Base-by-base conservation (phyloP, 495 filamentous ascomycete species). In the Penicillium angulare region DNA sequence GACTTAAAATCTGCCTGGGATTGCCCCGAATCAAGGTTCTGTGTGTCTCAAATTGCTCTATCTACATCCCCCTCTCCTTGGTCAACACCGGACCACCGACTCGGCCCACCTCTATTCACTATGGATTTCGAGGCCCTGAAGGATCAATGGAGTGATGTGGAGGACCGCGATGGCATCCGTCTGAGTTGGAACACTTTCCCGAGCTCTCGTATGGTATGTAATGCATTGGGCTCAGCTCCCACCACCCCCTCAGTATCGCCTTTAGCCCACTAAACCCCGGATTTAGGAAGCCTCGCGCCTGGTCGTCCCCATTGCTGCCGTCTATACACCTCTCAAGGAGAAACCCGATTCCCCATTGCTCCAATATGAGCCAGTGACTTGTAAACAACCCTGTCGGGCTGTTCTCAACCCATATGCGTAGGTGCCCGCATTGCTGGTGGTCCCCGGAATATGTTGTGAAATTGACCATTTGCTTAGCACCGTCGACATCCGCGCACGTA, bases 171-270 rank as follows among this genome's bases (percentile, higher is more conserved):
- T 86, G 95, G 95, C 47, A 81, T 97, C 64, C 84, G 95, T 61
- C 82, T 99, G 48, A 97, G 93, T 72, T 99, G 95, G 95, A 99
- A 99, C 67, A 95, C 95, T 31, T 97, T 99, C 71, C 95, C 95
- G 49, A 96, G 92, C 78, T 89, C 92, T 67, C 92, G 95, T 65
- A 96, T 99, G 87, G 90, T 93, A 60, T 54, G 80, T 76, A 33
- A 26, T 42, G 16, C 8, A 31, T 26, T 15, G 21, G 36, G 50
- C 44, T 56, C 18, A 23, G 21, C 38, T 41, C 38, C 13, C 8
- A 9, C 5, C 45, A 41, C 33, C 26, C 44, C 34, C 43, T 21
- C 39, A 27, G 45, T 42, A 7, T 49, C 47, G 48, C 51, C 55
- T 62, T 43, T 60, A 29, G 49, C 42, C 29, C 35, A 49, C 65